Base-by-base conservation (phyloP, 2,329 filamentous ascomycete species). In the Elsinoe ampelina region DNA sequence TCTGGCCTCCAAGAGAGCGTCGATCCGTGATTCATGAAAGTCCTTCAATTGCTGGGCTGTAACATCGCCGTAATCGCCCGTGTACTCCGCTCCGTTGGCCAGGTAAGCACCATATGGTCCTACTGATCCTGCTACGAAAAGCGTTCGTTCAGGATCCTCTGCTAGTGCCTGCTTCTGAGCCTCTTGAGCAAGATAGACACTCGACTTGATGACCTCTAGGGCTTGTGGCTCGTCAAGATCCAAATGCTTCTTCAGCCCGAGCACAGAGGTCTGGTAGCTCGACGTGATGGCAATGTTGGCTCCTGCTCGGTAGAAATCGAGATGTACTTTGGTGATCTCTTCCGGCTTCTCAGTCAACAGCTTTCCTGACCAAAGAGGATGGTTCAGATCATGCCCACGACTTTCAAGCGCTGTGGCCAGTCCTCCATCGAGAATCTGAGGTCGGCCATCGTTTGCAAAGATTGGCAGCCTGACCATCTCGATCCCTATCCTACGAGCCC, bases 61-160 rank as follows among this genome's bases (percentile, higher is more conserved):
- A 1, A 63, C 41, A 1, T 71, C 38, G 1, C 47, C 36, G 59
- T 77, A 77, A 55, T 71, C 70, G 19, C 75, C 75, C 1, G 67
- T 64, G 57, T 77, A 77, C 60, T 77, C 75, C 11, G 68, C 70
- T 4, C 75, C 75, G 57, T 77, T 67, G 1, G 74, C 68, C 1
- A 77, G 66, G 56, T 70, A 77, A 5, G 75, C 75, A 11, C 74
- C 75, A 57, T 76, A 77, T 1, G 75, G 75, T 0, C 75, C 75
- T 5, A 77, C 71, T 55, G 70, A 73, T 3, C 75, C 75, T 3
- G 75, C 75, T 7, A 77, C 63, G 5, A 74, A 65, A 15, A 70
- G 61, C 30, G 58, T 60, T 10, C 61, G 57, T 38, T 12, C 52
- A 17, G 52, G 48, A 22, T 1, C 54, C 17, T n/a, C 22, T 11